These are phyloP conservation scores for Kitagawia praeruptora DNA, from an alignment of 129 eudicot genomes.

Conservation along the genomic window DNA sequence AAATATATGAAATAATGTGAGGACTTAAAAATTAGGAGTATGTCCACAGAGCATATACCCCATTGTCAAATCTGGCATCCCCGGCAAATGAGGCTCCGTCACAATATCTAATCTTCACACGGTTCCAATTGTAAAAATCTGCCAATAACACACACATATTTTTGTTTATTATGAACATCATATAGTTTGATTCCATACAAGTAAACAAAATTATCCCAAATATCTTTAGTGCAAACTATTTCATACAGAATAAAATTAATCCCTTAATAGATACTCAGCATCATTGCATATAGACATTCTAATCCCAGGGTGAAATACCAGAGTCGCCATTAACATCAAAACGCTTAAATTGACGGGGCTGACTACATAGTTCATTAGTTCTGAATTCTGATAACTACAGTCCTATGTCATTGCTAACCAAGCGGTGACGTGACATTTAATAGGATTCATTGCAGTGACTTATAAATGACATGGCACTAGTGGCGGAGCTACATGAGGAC, in stretches of 20 bases:
- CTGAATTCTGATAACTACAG: too few species aligned
- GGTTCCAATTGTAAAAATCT: conserved; percentile 99
- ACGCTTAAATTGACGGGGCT: too few species aligned
- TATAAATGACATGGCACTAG: too few species aligned
- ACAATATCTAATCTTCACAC: conserved; percentile 93
- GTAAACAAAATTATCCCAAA: not conserved
- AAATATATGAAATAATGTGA: not conserved
- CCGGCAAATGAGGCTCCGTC: conserved; percentile 99
- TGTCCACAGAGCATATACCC: conserved; percentile 38
- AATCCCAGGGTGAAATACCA: not conserved
- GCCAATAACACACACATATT: not conserved
- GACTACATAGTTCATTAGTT: too few species aligned
- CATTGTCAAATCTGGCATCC: conserved; percentile 55
- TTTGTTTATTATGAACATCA: not conserved
- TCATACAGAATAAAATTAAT: not conserved
- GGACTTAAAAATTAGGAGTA: not conserved
- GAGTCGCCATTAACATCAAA: too few species aligned
- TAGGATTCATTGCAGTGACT: too few species aligned
- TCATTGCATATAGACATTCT: not conserved
- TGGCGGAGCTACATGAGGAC: too few species aligned
- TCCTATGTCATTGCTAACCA: too few species aligned
- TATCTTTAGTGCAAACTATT: not conserved
- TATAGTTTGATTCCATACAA: not conserved
- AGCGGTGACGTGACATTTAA: too few species aligned
- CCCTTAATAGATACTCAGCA: not conserved